Evolutionary conservation across 768 basidiomycete genomes (phyloP), one percentile per base, ranked within the genome.

Genomic region (Sistotremastrum suecicum): DNA sequence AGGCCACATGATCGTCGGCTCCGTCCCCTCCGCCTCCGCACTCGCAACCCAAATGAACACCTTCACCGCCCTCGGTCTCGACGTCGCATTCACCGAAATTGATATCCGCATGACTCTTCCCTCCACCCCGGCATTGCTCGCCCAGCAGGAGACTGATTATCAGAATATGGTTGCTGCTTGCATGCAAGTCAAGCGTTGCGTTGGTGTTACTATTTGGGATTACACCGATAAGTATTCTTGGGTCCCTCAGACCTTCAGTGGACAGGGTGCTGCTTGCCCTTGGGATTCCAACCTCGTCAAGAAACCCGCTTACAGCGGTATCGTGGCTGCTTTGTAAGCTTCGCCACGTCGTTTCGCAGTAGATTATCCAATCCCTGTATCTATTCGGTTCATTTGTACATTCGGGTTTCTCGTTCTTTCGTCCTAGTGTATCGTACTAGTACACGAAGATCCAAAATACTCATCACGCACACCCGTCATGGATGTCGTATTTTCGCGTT

Each of bases 191-290:
- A 56, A 67, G 1, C 49, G 51, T 11, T 73, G 72, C 53, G 62
- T 70, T 30, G 61, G 65, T n/a, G 69, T 74, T 56, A 72, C 71
- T 32, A 62, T 60, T 40, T 73, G 70, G 70, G 69, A 69, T 54
- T 67, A 72, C 37, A 62, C 65, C 53, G 70, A 74, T 51, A 67
- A 67, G 64, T 68, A 66, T 49, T 66, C 66, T 33, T 68, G 66
- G 66, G 56, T 68, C 11, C 66, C 66, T 3, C 54, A 59, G 12
- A 53, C 53, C 11, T 68, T 68, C 54, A 10, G 51, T 10, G 66
- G 65, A 20, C 59, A 67, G 48, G 66, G 66, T 11, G 66, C 61
- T 11, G 65, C 64, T 32, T 51, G 55, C 12, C 64, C 64, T 40
- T 67, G 66, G 62, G 65, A 68, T 49, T 20, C 20, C 20, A 69